phyloP scores from a whole-genome alignment of 2,329 filamentous ascomycete species.

The Pezicula radicicola region DNA sequence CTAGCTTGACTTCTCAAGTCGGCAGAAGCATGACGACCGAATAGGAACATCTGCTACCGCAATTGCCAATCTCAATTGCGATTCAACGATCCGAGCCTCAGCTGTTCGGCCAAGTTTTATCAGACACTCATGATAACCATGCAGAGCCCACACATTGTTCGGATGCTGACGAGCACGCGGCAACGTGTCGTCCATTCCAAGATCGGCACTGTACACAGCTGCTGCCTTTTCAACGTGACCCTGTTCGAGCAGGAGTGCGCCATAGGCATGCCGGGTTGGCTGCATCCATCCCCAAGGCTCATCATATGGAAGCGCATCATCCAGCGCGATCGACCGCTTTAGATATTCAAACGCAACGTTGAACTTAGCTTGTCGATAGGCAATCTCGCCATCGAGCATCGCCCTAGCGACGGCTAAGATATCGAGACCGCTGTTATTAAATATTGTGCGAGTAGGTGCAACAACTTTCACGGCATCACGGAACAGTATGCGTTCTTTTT shows the following conservation, averaged over 20 bases:
- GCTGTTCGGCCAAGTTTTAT: conserved; percentile 44
- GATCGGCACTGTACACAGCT: conserved; percentile 56
- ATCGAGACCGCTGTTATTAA: conserved; percentile 63
- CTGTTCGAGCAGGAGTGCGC: conserved; percentile 67
- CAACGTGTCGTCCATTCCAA: conserved; percentile 57
- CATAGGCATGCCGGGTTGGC: conserved; percentile 67
- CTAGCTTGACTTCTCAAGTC: conserved; percentile 12
- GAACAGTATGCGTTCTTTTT: conserved; percentile 49
- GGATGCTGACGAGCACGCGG: conserved; percentile 64
- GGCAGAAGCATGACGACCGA: conserved; percentile 56
- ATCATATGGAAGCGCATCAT: conserved; percentile 65
- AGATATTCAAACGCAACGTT: conserved; percentile 58
- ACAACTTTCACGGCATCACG: conserved; percentile 47
- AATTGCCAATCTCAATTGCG: conserved; percentile 48
- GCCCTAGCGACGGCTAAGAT: conserved; percentile 59
- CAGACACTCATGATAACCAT: conserved; percentile 71
- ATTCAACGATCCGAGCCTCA: conserved; percentile 44
- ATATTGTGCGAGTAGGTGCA: conserved; percentile 58
- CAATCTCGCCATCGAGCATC: conserved; percentile 73
- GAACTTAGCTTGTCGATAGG: conserved; percentile 61
- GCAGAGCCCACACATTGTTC: conserved; percentile 73
- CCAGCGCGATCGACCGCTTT: conserved; percentile 51
- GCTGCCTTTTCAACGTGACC: conserved; percentile 53
- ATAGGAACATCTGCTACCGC: conserved; percentile 59
- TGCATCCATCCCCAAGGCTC: conserved; percentile 84